Evolutionary conservation across 441 rosid species (phyloP).

Genomic region (Pelargonium fulgidum): DNA sequence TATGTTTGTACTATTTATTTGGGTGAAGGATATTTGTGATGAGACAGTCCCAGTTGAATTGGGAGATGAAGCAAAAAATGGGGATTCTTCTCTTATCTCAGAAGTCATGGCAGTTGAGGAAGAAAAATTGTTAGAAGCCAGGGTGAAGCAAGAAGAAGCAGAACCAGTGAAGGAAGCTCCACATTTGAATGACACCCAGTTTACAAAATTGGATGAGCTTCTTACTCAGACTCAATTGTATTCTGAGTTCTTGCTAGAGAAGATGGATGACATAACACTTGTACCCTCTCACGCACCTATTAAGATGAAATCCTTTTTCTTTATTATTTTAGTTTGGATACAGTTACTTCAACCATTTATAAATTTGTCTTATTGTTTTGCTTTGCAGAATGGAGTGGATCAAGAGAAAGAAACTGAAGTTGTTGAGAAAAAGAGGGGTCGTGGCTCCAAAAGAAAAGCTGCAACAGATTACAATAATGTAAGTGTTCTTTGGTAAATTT

Average conservation of each 20-base stretch:
- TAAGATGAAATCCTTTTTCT: conserved; percentile 1
- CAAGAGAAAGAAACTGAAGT: conserved; percentile 31
- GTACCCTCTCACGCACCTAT: conserved; percentile 34
- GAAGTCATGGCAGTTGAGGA: conserved; percentile 63
- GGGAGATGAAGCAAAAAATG: conserved; percentile 43
- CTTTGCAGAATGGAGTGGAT: conserved; percentile 50
- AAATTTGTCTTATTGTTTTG: conserved; percentile 17
- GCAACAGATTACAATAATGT: conserved; percentile 56
- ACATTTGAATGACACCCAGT: conserved; percentile 47
- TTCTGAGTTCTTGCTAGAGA: conserved; percentile 77
- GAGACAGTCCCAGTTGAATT: conserved; percentile 23
- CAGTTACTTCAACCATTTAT: conserved; percentile 13
- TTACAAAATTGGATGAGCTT: conserved; percentile 71
- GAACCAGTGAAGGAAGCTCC: conserved; percentile 31
- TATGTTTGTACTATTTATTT: not conserved
- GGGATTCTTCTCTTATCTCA: conserved; percentile 48
- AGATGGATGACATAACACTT: conserved; percentile 73
- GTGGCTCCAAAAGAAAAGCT: conserved; percentile 73
- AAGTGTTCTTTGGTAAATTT: conserved; percentile 15
- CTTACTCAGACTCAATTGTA: conserved; percentile 80
- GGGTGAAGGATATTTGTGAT: conserved; percentile 44
- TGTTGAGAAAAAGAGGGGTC: conserved; percentile 43
- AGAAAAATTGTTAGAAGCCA: conserved; percentile 45
- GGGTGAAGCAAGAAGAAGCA: conserved; percentile 39
- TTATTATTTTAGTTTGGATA: conserved; percentile 8